Evolutionary conservation across 2,329 filamentous ascomycete genomes (phyloP).

Genomic region (Periconia sp.): DNA sequence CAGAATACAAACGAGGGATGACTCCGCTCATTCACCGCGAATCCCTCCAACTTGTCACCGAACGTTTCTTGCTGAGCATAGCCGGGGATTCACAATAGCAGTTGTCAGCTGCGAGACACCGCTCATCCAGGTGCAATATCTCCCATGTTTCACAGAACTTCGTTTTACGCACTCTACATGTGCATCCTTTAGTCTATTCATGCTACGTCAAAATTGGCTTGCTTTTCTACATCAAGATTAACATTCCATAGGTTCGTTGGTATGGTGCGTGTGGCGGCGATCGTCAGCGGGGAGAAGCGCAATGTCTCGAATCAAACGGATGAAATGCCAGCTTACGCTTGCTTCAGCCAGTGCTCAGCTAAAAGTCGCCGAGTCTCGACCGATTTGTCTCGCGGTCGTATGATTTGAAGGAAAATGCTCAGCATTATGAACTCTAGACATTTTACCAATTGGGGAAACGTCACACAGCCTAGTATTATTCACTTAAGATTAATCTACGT

Average conservation of each 20-base stretch:
- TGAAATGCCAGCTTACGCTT: background rate
- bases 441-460: constrained; percentile 49
- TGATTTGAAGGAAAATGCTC: background rate
- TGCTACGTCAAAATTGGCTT: background rate
- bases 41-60: too few relatives aligned
- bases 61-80: too few relatives aligned
- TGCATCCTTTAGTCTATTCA: background rate
- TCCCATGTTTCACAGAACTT: background rate
- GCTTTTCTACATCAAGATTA: background rate
- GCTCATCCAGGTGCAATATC: too few relatives aligned
- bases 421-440: constrained; percentile 53
- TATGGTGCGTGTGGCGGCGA: too few relatives aligned
- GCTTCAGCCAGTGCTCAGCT: too few relatives aligned
- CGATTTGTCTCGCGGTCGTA: background rate
- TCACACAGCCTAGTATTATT: constrained; percentile 46
- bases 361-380: background rate
- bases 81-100: too few relatives aligned
- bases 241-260: background rate
- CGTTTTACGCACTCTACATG: background rate
- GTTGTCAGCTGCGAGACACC: too few relatives aligned
- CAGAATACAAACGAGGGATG: too few relatives aligned
- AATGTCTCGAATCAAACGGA: background rate
- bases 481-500: too few relatives aligned
- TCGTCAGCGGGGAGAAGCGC: background rate
- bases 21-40: too few relatives aligned